Evolutionary conservation across 2,329 filamentous ascomycete species (phyloP).

Genomic region (Geosmithia flava): DNA sequence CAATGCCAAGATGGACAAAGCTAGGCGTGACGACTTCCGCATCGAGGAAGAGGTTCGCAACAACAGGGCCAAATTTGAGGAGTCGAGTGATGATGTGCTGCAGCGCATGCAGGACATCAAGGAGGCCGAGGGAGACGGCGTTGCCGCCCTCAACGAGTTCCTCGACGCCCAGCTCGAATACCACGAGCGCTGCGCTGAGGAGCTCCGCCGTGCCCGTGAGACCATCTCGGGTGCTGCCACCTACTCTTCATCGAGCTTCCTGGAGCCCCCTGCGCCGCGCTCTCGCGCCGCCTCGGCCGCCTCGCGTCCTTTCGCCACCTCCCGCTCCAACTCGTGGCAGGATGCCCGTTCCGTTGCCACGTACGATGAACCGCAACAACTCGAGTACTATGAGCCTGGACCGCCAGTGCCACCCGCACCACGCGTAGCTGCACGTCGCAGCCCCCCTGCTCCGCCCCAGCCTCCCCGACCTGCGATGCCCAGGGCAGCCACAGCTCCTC

Average conservation of each 20-base stretch:
- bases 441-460: slow-evolving; percentile 18
- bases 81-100: slow-evolving; percentile 82
- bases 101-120: slow-evolving; percentile 95
- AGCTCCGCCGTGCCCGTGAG: slow-evolving; percentile 47
- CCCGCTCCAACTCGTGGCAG: slow-evolving; percentile 35
- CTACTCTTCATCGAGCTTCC: background rate
- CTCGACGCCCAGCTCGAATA: slow-evolving; percentile 83
- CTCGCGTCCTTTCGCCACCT: slow-evolving; percentile 17
- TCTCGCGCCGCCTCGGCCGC: slow-evolving; percentile 9
- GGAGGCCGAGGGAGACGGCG: slow-evolving; percentile 74
- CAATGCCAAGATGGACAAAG: slow-evolving; percentile 81
- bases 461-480: slow-evolving; percentile 21
- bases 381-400: slow-evolving; percentile 16
- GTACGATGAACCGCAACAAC: slow-evolving; percentile 14
- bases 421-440: slow-evolving; percentile 4
- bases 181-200: slow-evolving; percentile 81
- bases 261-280: slow-evolving; percentile 2
- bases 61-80: slow-evolving; percentile 93
- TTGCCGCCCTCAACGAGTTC: slow-evolving; percentile 68
- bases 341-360: slow-evolving; percentile 19
- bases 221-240: slow-evolving; percentile 7
- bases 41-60: slow-evolving; percentile 84
- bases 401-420: slow-evolving; percentile 5
- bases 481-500: slow-evolving; percentile 20
- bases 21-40: slow-evolving; percentile 85